phyloP scores from a whole-genome alignment of 352 stramenopile species.

The Phytophthora palmivora region DNA sequence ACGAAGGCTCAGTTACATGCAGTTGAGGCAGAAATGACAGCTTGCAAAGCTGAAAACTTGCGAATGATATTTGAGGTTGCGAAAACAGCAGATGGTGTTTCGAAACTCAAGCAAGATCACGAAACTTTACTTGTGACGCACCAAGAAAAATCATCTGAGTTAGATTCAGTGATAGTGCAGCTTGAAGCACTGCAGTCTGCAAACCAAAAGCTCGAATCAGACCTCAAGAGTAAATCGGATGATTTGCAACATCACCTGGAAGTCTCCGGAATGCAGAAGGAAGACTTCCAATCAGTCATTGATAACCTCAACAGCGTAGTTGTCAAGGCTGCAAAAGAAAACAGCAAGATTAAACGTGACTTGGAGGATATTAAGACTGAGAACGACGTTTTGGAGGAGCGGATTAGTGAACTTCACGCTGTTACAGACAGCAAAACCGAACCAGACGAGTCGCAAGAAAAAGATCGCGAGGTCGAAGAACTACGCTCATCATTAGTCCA shows the following conservation, averaged over 20 bases:
- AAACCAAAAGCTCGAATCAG: constrained; percentile 37
- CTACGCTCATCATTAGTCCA: constrained; percentile 67
- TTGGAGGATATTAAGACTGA: constrained; percentile 59
- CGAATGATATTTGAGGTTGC: constrained; percentile 82
- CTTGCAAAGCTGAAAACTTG: constrained; percentile 76
- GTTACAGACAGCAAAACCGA: constrained; percentile 46
- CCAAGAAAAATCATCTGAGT: constrained; percentile 39
- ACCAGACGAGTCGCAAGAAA: constrained; percentile 47
- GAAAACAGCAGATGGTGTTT: constrained; percentile 65
- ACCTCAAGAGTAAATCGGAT: constrained; percentile 35
- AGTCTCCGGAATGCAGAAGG: constrained; percentile 50
- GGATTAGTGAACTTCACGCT: constrained; percentile 55
- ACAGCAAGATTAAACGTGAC: constrained; percentile 39
- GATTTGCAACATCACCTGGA: constrained; percentile 29
- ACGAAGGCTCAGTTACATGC: constrained; percentile 44
- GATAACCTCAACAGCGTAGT: constrained; percentile 28
- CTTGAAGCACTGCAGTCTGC: constrained; percentile 36
- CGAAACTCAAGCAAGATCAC: constrained; percentile 71
- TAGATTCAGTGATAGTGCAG: constrained; percentile 39
- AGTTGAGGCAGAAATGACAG: constrained; percentile 54
- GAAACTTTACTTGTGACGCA: constrained; percentile 47
- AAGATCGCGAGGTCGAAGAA: constrained; percentile 61
- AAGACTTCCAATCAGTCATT: constrained; percentile 39
- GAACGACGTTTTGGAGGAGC: constrained; percentile 66
- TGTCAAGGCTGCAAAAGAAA: constrained; percentile 30